Evolutionary conservation across 169 alveolate genomes (phyloP).

Genomic region (Theileria orientalis): DNA sequence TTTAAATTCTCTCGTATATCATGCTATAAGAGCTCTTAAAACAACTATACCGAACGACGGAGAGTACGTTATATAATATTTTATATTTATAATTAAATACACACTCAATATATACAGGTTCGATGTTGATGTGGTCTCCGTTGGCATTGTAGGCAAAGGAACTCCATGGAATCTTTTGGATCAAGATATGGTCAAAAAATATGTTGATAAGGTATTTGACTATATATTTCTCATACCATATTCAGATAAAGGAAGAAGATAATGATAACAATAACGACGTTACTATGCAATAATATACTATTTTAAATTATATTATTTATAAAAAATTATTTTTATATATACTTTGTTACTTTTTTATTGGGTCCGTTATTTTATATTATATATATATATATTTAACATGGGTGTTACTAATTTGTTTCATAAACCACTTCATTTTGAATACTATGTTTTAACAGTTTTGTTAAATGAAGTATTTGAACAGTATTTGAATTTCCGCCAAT

Average conservation of each 20-base stretch:
- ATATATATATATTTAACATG: conserved; percentile 24
- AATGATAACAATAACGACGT: conserved; percentile 11
- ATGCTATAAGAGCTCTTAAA: conserved; percentile 88
- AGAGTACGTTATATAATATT: conserved; percentile 61
- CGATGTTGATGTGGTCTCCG: conserved; percentile 83
- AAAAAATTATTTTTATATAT: not conserved
- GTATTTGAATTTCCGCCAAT: conserved; percentile 58
- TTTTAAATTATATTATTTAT: not conserved
- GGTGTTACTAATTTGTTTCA: conserved; percentile 39
- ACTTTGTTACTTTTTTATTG: not conserved
- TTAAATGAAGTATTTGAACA: conserved; percentile 55
- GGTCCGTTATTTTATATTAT: not conserved
- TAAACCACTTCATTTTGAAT: conserved; percentile 49
- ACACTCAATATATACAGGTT: conserved; percentile 31
- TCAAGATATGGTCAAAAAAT: conserved; percentile 20
- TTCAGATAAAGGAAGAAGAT: conserved; percentile 49
- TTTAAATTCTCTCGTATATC: conserved; percentile 80
- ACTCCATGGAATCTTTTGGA: conserved; percentile 67
- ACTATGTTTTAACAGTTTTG: conserved; percentile 27
- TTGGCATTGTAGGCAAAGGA: conserved; percentile 80
- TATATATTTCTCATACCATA: not conserved
- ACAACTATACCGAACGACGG: conserved; percentile 87
- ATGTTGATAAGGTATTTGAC: conserved; percentile 37
- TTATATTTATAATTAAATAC: not conserved
- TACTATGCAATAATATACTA: conserved; percentile 8